Evolutionary conservation across 352 stramenopile species (phyloP).

Genomic region (Phytophthora pistaciae): DNA sequence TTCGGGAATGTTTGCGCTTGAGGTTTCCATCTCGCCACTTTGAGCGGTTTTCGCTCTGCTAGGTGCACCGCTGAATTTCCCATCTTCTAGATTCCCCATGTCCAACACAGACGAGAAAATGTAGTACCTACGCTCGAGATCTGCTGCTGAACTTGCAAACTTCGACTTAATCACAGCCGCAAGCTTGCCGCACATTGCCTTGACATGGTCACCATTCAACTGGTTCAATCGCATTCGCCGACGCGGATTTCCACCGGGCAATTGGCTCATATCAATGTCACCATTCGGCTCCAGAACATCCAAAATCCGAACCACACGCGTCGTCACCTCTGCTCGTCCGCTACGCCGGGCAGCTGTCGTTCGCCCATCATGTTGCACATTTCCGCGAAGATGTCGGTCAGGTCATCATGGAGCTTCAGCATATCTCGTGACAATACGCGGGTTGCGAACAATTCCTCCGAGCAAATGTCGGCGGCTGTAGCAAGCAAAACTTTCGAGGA

Average conservation of each 20-base stretch:
- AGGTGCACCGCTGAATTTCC: too few species aligned
- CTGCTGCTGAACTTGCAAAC: slow-evolving; percentile 16
- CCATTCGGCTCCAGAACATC: too few species aligned
- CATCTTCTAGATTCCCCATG: not conserved
- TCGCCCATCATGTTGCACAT: slow-evolving; percentile 24
- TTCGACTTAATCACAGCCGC: slow-evolving; percentile 19
- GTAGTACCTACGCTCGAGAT: slow-evolving; percentile 17
- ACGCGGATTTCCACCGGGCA: too few species aligned
- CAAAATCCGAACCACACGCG: too few species aligned
- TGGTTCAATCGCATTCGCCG: too few species aligned
- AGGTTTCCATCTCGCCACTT: too few species aligned
- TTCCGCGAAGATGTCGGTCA: slow-evolving; percentile 32
- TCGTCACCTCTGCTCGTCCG: too few species aligned
- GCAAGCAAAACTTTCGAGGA: slow-evolving; percentile 7
- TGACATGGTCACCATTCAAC: not conserved
- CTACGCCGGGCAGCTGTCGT: too few species aligned
- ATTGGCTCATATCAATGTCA: too few species aligned
- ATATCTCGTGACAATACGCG: slow-evolving; percentile 44
- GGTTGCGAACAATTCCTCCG: slow-evolving; percentile 24
- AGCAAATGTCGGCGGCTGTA: slow-evolving; percentile 31
- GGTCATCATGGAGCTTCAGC: slow-evolving; percentile 39
- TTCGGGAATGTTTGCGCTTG: too few species aligned
- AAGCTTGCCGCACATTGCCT: slow-evolving; percentile 1
- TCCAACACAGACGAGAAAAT: slow-evolving; percentile 13
- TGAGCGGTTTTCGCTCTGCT: too few species aligned